These are phyloP conservation scores for Candida dubliniensis DNA, from an alignment of 1,139 yeast genomes.

Conservation along the genomic window DNA sequence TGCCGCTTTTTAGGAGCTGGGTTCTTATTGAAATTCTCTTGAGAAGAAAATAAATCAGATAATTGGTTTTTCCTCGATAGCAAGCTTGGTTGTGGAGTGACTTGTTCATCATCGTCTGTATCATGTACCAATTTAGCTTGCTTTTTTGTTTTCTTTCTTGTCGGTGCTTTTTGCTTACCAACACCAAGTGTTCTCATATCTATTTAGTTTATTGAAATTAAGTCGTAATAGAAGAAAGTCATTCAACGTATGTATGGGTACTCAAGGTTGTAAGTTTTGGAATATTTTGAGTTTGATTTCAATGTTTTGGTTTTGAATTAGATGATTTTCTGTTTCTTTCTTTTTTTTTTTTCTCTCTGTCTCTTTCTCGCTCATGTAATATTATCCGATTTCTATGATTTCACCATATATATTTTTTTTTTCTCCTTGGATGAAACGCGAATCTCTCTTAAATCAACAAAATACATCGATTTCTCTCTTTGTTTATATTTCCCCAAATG, in stretches of 20 bases:
- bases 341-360: too few species aligned
- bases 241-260: neutral
- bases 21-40: neutral
- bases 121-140: neutral
- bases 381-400: too few species aligned
- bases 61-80: conserved; percentile 9
- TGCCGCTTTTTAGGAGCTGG: conserved; percentile 1
- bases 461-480: neutral
- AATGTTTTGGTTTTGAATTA: too few species aligned
- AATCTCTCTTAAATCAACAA: too few species aligned
- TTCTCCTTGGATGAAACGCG: too few species aligned
- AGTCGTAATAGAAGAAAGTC: neutral
- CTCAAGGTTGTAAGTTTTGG: too few species aligned
- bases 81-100: conserved; percentile 5
- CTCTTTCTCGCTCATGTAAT: too few species aligned
- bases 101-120: neutral
- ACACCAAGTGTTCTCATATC: conserved; percentile 1
- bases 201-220: neutral
- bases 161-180: neutral
- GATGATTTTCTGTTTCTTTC: too few species aligned
- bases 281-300: too few species aligned
- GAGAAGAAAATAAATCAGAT: conserved; percentile 7
- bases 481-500: neutral
- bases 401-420: too few species aligned
- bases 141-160: neutral